Evolutionary conservation across 2,329 filamentous ascomycete species (phyloP).

Genomic region (Aureobasidium sp.): DNA sequence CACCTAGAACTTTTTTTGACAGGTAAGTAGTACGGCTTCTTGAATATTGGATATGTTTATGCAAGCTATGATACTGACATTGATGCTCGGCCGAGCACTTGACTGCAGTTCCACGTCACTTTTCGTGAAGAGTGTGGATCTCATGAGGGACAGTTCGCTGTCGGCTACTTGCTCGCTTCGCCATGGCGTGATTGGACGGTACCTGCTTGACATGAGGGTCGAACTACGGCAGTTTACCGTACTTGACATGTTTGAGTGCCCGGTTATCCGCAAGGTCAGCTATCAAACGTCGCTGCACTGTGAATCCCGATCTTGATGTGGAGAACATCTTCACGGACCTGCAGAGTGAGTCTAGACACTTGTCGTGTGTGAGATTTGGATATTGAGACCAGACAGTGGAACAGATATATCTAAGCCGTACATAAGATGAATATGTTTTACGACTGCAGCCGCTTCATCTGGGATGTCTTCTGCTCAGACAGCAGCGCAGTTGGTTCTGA

Average conservation of each 20-base stretch:
- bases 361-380: neutral
- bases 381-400: neutral
- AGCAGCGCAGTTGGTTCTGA: neutral
- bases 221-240: conserved; percentile 2
- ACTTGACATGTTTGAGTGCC: conserved; percentile 5
- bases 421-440: neutral
- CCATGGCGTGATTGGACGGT: neutral
- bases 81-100: neutral
- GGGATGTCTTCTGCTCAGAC: neutral
- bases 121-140: neutral
- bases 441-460: neutral
- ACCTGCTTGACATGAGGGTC: neutral
- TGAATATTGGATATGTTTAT: neutral
- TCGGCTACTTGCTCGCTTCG: neutral
- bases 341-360: neutral
- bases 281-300: neutral
- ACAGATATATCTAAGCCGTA: neutral
- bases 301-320: neutral
- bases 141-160: neutral
- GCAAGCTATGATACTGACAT: neutral
- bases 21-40: neutral
- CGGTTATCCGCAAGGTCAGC: neutral
- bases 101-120: neutral
- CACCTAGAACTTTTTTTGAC: neutral
- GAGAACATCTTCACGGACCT: neutral